A percentile compares a stretch with the other conserved stretches of the same genome.
Conservation (phyloP, 2,329 filamentous ascomycete genomes). For the Clarireedia paspali region DNA sequence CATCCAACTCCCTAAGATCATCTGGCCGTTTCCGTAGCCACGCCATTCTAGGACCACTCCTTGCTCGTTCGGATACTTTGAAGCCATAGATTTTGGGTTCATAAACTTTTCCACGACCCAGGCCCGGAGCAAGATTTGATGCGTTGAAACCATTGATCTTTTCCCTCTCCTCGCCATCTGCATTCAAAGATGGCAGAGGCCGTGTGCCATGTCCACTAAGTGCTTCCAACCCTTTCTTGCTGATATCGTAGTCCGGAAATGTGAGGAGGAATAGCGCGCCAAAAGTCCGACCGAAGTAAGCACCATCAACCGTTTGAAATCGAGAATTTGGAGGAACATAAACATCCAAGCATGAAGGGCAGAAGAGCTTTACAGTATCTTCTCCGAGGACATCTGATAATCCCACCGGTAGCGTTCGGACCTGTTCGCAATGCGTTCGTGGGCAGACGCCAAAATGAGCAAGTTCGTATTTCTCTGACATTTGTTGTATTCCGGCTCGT, state of each 20-base stretch:
- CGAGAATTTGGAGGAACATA: conserved; percentile 96
- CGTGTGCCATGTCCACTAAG: conserved; percentile 33
- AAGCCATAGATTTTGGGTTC: conserved; percentile 97
- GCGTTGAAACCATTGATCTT: conserved; percentile 81
- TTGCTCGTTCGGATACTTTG: conserved; percentile 81
- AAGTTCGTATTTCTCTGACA: conserved; percentile 98
- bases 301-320: conserved; percentile 94
- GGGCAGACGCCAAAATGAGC: conserved; percentile 95
- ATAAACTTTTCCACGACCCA: conserved; percentile 79
- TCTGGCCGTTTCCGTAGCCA: conserved; percentile 83
- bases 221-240: conserved; percentile 58
- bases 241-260: conserved; percentile 90
- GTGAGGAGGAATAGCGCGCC: conserved; percentile 97
- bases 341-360: conserved; percentile 90
- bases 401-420: conserved; percentile 86
- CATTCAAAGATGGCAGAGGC: conserved; percentile 30
- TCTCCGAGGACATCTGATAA: conserved; percentile 91
- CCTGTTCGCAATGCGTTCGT: conserved; percentile 85
- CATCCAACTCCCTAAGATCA: conserved; percentile 77
- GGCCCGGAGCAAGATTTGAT: conserved; percentile 79
- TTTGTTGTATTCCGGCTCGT: conserved; percentile 91
- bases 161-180: conserved; percentile 36
- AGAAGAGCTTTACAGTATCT: conserved; percentile 98
- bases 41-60: conserved; percentile 90
- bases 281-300: conserved; percentile 97